Percentiles rank a stretch among this genome's conserved stretches.
phyloP scores from a whole-genome alignment of 139 green algal genomes.

The Coelastrella sp. region DNA sequence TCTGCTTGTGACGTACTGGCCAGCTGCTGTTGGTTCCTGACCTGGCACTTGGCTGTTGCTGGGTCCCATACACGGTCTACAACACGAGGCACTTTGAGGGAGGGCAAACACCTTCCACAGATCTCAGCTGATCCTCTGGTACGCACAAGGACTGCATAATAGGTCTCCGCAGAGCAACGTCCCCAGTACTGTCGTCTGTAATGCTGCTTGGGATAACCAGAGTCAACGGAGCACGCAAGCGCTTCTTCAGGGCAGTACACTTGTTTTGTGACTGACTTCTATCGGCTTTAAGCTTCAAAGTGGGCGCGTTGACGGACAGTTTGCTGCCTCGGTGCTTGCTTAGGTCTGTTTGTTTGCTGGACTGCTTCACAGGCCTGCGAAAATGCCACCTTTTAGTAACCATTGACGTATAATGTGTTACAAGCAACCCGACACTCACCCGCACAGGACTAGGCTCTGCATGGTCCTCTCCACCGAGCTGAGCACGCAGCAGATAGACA shows the following conservation, averaged over 20 bases:
- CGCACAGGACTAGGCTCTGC: background rate
- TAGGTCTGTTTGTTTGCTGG: background rate
- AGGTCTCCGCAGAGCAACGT: background rate
- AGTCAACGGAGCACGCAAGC: background rate
- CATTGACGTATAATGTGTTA: background rate
- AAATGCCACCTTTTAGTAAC: background rate
- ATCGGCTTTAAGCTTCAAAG: background rate
- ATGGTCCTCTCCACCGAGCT: background rate
- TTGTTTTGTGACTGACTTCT: background rate
- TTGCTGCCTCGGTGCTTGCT: background rate
- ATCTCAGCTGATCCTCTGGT: background rate
- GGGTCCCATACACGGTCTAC: background rate
- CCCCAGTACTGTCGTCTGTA: background rate
- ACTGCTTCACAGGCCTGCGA: background rate
- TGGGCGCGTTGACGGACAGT: background rate
- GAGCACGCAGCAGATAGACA: conserved; percentile 1
- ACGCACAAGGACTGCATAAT: background rate
- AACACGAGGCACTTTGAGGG: background rate
- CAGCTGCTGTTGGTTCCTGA: too few species aligned
- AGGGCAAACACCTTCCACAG: background rate
- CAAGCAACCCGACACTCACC: background rate
- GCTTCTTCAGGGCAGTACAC: background rate
- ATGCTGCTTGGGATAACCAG: background rate
- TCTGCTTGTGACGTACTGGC: background rate
- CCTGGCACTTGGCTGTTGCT: too few species aligned